Evolutionary conservation across 1,139 yeast genomes (phyloP), one percentile per base, ranked within the genome.

Genomic region (Magnusiomyces tetraspermus): DNA sequence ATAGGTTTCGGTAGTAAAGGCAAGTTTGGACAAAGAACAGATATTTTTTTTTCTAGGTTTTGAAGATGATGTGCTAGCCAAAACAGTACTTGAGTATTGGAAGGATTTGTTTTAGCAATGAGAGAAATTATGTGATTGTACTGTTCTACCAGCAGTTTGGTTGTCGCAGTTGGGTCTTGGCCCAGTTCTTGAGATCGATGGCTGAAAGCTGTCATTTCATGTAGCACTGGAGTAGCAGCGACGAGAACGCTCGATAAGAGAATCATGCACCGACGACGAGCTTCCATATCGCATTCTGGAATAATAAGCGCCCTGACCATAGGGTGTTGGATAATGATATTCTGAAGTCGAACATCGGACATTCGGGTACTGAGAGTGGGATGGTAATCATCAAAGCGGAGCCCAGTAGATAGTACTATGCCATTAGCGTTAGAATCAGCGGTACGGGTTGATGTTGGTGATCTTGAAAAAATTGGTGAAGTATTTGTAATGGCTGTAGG

Each of bases 221-320:
- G 67, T 26, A 64, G 52, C 11, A 63, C 61, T 1, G 67, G 67
- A 37, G 64, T 59, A 13, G 68, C 68, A 2, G 68, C 63, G 31
- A 61, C 62, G 3, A 64, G 58, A n/a, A 63, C 62, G 33, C 57
- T 53, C 22, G 61, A 53, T 38, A 64, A 55, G 26, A 64, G 55
- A 30, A 53, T 53, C 41, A 65, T 59, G 50, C 68, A 66, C 33
- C 67, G 52, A 3, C 67, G 57, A 13, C 69, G 52, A 6, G 69
- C 69, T 37, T 61, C 64, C 41, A 65, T 55, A 47, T 66, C 69
- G 52, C 66, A 60, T 47, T 64, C 65, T n/a, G 69, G 69, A 1
- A 66, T 66, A 15, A 61, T 50, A 36, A 66, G 56, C n/a, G 65
- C 59, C 21, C 67, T 59, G 22, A 64, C 61, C 3, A 64, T 55